phyloP scores from a whole-genome alignment of 768 basidiomycete genomes.

The Strobilomyces dryophilus region DNA sequence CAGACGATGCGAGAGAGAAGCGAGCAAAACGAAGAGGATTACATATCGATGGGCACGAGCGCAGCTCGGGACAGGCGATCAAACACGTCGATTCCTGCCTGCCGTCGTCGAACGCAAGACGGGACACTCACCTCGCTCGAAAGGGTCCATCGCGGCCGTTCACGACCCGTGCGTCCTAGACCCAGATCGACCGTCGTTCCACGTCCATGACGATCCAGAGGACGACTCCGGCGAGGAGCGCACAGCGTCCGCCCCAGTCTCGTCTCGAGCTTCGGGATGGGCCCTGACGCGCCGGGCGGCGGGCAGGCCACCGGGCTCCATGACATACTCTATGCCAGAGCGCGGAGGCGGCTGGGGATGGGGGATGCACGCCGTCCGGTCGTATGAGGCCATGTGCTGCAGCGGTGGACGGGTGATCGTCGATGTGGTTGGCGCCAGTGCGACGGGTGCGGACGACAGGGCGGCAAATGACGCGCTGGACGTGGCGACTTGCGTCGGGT shows the following conservation, averaged over 20 bases:
- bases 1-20: background rate
- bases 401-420: background rate
- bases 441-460: slow-evolving; percentile 6
- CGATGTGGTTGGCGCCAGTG: background rate
- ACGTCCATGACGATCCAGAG: slow-evolving; percentile 21
- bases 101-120: too few species aligned
- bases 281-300: slow-evolving; percentile 6
- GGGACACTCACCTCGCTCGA: background rate
- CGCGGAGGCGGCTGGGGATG: slow-evolving; percentile 9
- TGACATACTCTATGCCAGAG: slow-evolving; percentile 14
- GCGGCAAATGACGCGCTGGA: slow-evolving; percentile 6
- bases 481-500: background rate
- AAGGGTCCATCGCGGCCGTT: background rate
- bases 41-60: background rate
- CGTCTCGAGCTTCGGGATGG: slow-evolving; percentile 2
- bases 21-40: background rate
- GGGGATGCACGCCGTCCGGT: background rate
- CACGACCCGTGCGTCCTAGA: slow-evolving; percentile 1
- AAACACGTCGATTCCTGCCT: background rate
- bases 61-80: background rate
- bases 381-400: slow-evolving; percentile 7
- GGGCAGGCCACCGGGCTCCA: slow-evolving; percentile 5
- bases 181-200: slow-evolving; percentile 10
- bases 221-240: slow-evolving; percentile 12
- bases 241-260: background rate